Conservation (phyloP, 495 filamentous ascomycete genomes). For the Durotheca rogersii region DNA sequence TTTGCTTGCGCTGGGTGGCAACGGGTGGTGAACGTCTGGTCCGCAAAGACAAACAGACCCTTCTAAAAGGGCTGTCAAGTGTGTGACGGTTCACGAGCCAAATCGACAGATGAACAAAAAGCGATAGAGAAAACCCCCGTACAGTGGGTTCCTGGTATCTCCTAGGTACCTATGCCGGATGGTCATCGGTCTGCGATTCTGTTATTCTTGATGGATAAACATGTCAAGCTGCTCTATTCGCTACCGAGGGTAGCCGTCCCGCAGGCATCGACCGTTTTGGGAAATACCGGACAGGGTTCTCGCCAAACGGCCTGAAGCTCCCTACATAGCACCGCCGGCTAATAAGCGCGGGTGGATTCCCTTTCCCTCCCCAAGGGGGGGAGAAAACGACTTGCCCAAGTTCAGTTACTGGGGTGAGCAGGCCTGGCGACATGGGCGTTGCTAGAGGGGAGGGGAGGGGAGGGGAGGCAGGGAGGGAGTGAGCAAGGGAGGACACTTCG, state of each 20-base stretch:
- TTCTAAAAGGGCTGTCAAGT: too few relatives aligned
- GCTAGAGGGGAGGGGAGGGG: too few relatives aligned
- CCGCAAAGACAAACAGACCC: too few relatives aligned
- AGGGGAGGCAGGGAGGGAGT: too few relatives aligned
- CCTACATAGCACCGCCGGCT: constrained; percentile 31
- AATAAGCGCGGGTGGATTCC: constrained; percentile 25
- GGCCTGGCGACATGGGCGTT: constrained; percentile 9
- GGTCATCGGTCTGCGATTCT: constrained; percentile 5
- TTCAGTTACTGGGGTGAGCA: constrained; percentile 1
- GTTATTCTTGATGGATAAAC: constrained; percentile 24
- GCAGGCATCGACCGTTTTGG: constrained; percentile 24
- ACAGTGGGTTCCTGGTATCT: too few relatives aligned
- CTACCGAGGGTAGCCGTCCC: constrained; percentile 27
- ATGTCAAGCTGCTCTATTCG: constrained; percentile 21
- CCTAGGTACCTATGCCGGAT: constrained; percentile 6
- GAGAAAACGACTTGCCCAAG: too few relatives aligned
- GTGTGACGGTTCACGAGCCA: too few relatives aligned
- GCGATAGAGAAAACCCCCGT: constrained; percentile 5
- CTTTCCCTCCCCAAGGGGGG: constrained; percentile 16
- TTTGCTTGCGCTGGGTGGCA: too few relatives aligned
- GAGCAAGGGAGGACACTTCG: too few relatives aligned
- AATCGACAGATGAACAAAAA: too few relatives aligned
- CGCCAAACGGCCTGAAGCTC: constrained; percentile 8
- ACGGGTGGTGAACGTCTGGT: too few relatives aligned
- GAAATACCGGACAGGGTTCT: constrained; percentile 32